phyloP scores from a whole-genome alignment of 352 stramenopile species.

The Phytophthora cajani region DNA sequence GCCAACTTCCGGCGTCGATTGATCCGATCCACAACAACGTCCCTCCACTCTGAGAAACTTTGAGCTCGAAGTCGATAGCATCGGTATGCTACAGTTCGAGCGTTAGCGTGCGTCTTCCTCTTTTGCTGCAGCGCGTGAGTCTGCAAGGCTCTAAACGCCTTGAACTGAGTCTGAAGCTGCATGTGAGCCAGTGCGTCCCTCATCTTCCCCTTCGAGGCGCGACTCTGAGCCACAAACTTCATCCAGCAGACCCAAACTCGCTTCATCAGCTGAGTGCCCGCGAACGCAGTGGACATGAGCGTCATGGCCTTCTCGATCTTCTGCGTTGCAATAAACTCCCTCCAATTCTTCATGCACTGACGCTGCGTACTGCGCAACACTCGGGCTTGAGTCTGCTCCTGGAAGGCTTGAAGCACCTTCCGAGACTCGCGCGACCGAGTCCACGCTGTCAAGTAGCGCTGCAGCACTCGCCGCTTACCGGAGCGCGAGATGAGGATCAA shows the following conservation, averaged over 20 bases:
- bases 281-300: constrained; percentile 38
- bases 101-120: constrained; percentile 1
- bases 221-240: constrained; percentile 11
- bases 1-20: constrained; percentile 32
- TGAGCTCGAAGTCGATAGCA: background rate
- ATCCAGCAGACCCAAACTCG: constrained; percentile 33
- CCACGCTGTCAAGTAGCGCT: constrained; percentile 36
- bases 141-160: constrained; percentile 27
- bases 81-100: constrained; percentile 2
- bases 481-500: constrained; percentile 37
- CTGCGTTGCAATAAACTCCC: constrained; percentile 31
- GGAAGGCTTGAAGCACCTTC: constrained; percentile 27
- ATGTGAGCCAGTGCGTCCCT: constrained; percentile 34
- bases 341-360: constrained; percentile 30
- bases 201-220: constrained; percentile 30
- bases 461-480: constrained; percentile 24
- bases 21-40: background rate
- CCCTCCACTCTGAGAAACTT: constrained; percentile 39
- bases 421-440: constrained; percentile 9
- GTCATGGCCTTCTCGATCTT: constrained; percentile 43
- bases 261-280: constrained; percentile 21
- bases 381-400: constrained; percentile 30
- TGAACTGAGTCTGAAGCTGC: constrained; percentile 28
- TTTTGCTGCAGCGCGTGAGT: constrained; percentile 10
- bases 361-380: constrained; percentile 26